Conservation (phyloP, 2,329 filamentous ascomycete genomes). For the Colletotrichum sp. region DNA sequence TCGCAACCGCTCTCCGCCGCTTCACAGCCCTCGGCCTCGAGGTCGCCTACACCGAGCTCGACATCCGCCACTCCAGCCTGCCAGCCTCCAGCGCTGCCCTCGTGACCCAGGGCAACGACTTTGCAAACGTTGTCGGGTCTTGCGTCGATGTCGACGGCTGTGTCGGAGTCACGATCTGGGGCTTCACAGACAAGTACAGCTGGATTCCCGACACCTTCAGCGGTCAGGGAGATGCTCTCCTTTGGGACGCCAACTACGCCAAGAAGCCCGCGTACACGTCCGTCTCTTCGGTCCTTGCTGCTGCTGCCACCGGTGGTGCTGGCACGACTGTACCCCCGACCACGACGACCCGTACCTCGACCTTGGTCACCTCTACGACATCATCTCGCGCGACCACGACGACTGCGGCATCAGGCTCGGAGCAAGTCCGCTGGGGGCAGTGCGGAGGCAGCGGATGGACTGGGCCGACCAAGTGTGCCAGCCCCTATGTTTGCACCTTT, state of each 20-base stretch:
- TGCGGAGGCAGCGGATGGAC: constrained; percentile 25
- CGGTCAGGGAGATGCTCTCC: constrained; percentile 43
- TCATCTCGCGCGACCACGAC: constrained; percentile 7
- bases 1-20: constrained; percentile 50
- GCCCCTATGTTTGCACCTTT: constrained; percentile 19
- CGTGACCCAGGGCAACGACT: constrained; percentile 53
- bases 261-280: constrained; percentile 44
- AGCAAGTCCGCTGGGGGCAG: constrained; percentile 23
- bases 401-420: constrained; percentile 1
- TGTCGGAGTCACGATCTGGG: constrained; percentile 51
- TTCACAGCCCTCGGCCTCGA: constrained; percentile 60
- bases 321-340: neutral
- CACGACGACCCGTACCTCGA: neutral
- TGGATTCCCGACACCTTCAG: constrained; percentile 43
- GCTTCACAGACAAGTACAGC: constrained; percentile 43
- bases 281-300: constrained; percentile 40
- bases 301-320: constrained; percentile 24
- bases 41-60: constrained; percentile 66
- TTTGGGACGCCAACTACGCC: constrained; percentile 40
- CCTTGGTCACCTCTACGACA: neutral
- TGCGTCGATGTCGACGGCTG: constrained; percentile 43
- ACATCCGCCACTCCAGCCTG: constrained; percentile 56
- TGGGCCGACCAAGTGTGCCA: constrained; percentile 22
- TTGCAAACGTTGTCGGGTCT: constrained; percentile 41
- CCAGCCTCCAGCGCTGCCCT: constrained; percentile 46